Base-by-base conservation (phyloP, 2,329 filamentous ascomycete species). In the Aspergillus candidus region DNA sequence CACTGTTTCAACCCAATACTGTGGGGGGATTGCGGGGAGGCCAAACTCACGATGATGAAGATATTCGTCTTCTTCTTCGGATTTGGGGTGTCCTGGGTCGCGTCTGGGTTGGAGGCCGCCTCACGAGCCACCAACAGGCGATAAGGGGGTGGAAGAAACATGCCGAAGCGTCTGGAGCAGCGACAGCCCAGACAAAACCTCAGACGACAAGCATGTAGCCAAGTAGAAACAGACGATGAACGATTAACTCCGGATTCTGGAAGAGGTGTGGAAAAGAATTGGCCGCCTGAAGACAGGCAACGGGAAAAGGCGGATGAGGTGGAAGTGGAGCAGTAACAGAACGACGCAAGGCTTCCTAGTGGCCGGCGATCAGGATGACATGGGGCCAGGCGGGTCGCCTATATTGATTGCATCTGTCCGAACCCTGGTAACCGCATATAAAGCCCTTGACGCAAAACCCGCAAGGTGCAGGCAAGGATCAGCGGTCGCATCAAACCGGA, bases 21-120 rank as follows among this genome's bases (percentile, higher is more conserved):
- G 15, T 17, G 22, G 6, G 29, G 27, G n/a, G 12, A 32, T 15
- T 33, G 11, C 13, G 35, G 17, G 31, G 38, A 29, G 35, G n/a
- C 31, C 31, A 15, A 11, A 55, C 62, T 39, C 54, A 66, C 62
- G 22, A 65, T 53, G 32, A 65, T 59, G 32, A 61, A 56, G 43
- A 57, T 51, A 18, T 47, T 54, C 27, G 61, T 61, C 32, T 46
- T 60, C 2, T 38, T 39, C 27, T 35, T 22, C 2, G 13, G 35
- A 33, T 40, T 39, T 11, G 35, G 29, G 13, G 35, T 41, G 30
- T 22, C 38, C 27, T 42, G 15, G 13, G 18, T 22, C 27, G 31
- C 10, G 29, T 35, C 31, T 22, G 35, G 41, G 30, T 36, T 18
- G 14, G 22, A 31, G 11, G 22, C 22, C 22, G 22, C 22, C 22